Evolutionary conservation across 352 stramenopile species (phyloP).

Genomic region (Heterotrichella gracilis): DNA sequence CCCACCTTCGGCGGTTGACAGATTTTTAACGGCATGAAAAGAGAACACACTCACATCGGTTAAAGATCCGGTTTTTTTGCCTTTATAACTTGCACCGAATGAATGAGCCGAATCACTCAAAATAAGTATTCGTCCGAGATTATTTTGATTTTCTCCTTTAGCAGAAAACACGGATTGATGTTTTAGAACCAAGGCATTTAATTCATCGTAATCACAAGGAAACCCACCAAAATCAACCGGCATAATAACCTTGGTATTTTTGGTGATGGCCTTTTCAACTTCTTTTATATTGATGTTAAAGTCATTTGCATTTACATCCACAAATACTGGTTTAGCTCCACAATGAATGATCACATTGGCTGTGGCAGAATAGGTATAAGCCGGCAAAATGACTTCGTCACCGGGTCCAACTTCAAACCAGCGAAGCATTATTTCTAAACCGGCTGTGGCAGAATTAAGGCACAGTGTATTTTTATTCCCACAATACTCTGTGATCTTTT

Average conservation of each 20-base stretch:
- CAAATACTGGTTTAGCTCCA: neutral
- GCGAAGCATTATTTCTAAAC: neutral
- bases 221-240: neutral
- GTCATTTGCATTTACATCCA: neutral
- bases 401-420: neutral
- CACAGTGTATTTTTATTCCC: neutral
- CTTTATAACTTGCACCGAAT: neutral
- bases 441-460: neutral
- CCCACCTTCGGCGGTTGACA: neutral
- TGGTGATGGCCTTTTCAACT: neutral
- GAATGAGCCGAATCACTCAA: neutral
- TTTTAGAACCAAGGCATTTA: neutral
- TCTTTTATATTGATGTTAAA: neutral
- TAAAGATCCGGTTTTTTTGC: neutral
- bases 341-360: neutral
- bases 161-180: neutral
- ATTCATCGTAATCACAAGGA: neutral
- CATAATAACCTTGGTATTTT: neutral
- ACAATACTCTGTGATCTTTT: neutral
- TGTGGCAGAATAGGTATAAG: neutral
- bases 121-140: neutral
- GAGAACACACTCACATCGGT: neutral
- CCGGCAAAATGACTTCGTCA: neutral
- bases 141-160: neutral
- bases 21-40: neutral